Evolutionary conservation across 169 alveolate species (phyloP).

Genomic region (Amoebophrya sp.): DNA sequence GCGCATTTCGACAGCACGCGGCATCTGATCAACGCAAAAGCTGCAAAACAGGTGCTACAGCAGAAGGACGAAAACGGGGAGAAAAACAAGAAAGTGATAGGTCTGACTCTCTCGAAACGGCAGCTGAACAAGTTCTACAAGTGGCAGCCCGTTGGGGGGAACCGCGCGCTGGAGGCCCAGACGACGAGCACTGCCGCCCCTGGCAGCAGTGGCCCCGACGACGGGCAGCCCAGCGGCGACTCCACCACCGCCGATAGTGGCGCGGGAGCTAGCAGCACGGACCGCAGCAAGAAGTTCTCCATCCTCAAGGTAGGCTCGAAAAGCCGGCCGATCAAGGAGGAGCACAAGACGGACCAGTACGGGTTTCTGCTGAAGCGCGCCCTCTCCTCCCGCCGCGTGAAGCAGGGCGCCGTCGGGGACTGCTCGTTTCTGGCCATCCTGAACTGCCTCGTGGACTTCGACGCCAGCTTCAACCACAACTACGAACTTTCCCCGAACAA

Average conservation of each 20-base stretch:
- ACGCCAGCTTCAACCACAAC: background rate
- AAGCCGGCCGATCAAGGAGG: background rate
- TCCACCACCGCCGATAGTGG: background rate
- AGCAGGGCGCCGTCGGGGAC: constrained; percentile 22
- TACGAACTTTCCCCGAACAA: background rate
- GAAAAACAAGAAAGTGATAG: background rate
- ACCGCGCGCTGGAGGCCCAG: background rate
- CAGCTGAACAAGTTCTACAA: constrained; percentile 2
- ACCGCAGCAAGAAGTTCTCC: background rate
- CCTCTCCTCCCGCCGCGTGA: background rate
- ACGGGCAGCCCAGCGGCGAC: no score
- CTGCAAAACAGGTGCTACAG: no score
- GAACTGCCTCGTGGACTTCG: background rate
- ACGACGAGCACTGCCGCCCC: no score
- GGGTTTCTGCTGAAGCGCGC: background rate
- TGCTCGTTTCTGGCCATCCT: background rate
- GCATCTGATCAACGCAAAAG: no score
- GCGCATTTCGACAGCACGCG: no score
- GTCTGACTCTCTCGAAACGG: background rate
- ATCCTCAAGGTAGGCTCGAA: background rate
- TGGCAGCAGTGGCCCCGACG: background rate
- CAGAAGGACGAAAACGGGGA: background rate
- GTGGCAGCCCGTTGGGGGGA: constrained; percentile 3
- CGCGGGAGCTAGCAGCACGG: background rate
- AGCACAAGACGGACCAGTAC: background rate